Percentiles rank a stretch among this genome's conserved stretches.
Evolutionary conservation across 495 filamentous ascomycete genomes (phyloP).

Genomic region (Cercophora samala): DNA sequence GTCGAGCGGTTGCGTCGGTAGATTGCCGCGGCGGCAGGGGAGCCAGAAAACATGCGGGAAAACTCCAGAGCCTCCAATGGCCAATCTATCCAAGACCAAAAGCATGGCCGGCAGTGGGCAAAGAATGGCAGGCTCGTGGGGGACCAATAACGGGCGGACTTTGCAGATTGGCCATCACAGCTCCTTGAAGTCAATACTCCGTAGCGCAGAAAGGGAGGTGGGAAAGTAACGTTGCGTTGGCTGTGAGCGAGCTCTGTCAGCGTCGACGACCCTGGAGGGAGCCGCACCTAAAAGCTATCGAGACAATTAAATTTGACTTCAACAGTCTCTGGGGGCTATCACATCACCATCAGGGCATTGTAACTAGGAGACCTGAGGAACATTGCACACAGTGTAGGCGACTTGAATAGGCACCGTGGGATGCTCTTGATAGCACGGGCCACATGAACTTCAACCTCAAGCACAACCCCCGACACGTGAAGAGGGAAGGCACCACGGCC

Average conservation of each 20-base stretch:
- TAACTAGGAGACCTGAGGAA: too few species aligned
- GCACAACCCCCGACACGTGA: background rate
- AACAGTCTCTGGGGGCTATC: too few species aligned
- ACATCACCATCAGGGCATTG: too few species aligned
- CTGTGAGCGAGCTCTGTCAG: background rate
- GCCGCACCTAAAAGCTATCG: background rate
- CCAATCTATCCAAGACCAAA: background rate
- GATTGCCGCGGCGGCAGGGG: background rate
- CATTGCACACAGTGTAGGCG: too few species aligned
- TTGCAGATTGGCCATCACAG: background rate
- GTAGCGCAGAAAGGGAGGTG: background rate
- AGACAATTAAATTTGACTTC: background rate
- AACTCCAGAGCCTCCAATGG: background rate
- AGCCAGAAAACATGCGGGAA: background rate
- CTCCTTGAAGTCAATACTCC: background rate
- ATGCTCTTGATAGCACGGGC: background rate
- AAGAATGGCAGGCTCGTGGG: background rate
- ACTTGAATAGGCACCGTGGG: background rate
- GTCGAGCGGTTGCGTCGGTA: background rate
- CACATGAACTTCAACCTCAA: background rate
- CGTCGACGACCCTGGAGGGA: too few species aligned
- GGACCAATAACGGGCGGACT: background rate
- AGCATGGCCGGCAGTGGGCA: background rate
- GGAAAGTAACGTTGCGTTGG: constrained; percentile 11
- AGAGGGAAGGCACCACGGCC: background rate